Evolutionary conservation across 768 basidiomycete species (phyloP), one percentile per base, ranked within the genome.

Genomic region (Plicaturopsis crispa): DNA sequence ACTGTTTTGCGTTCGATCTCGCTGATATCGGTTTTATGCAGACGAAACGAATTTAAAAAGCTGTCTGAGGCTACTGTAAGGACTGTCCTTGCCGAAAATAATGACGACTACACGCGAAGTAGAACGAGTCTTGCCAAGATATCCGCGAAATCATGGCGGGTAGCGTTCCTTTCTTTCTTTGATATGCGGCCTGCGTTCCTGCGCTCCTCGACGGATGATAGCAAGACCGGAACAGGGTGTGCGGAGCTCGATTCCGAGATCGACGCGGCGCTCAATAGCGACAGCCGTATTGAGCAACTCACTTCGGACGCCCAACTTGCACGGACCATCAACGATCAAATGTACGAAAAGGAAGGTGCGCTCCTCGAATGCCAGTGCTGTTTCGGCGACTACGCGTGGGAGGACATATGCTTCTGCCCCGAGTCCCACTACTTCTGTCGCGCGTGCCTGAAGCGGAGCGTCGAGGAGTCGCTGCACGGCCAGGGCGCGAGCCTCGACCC

Each of bases 331-430:
- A 44, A 44, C 33, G 43, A 35, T 19, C 37, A 24, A 16, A 38
- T 36, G 19, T 24, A 44, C 40, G 32, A 14, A 7, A 11, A 21
- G 20, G 41, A 14, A 3, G 24, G 18, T n/a, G 18, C 22, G 6
- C 38, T 45, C 8, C 14, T 45, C 5, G 46, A 47, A 34, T 47
- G 46, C 32, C 39, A 35, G 13, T 47, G 46, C 36, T 47, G 46
- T 43, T 47, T 40, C 32, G 35, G 24, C 21, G 46, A 47, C 31
- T 41, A 23, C 22, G 33, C 38, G 11, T 47, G 47, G 33, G 46
- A 47, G 31, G 44, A 47, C 28, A 16, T 33, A 6, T 35, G 30
- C 8, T 32, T 35, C 13, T 47, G 46, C 24, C 21, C 39, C 5
- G 23, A 18, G 8, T 43, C 43, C 5, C 43, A 44, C 31, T 23